Evolutionary conservation across 345 rosid species (phyloP), one percentile per base, ranked within the genome.

Genomic region (Populus pruinosa): DNA sequence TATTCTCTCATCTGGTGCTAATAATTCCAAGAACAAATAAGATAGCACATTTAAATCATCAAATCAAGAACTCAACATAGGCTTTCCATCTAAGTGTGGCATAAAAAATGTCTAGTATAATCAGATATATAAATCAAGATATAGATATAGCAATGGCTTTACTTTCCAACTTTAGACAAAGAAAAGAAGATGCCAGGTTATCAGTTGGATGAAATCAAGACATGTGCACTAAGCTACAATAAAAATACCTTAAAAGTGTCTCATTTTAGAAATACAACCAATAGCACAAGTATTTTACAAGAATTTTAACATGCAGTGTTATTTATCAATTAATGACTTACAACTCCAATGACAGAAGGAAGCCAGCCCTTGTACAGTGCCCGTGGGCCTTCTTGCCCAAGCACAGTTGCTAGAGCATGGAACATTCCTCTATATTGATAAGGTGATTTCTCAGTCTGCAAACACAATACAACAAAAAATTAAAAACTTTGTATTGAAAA

Each of bases 291-390:
- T 29, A 59, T 59, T 59, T n/a, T 59, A 59, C 5, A 7, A 23
- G 38, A 67, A 66, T 38, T 16, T 39, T 55, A 43, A 55, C 11
- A n/a, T n/a, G 35, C 27, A 41, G 13, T 6, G 23, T 29, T 62
- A 63, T 44, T 39, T 35, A 11, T 39, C 38, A 25, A 78, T 36
- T 43, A 16, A 56, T 56, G 39, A 87, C 99, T 89, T 80, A 96
- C 99, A 84, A 94, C 99, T 91, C 99, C 98, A 82, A 96, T 96
- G 61, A 96, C 97, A 49, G 98, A 96, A 69, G 98, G 99, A 79
- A 96, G 92, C 99, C 99, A 96, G 72, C 99, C 99, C 83, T 87
- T 93, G 90, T 94, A 96, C 80, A 96, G 79, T 63, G 98, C 97
- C 64, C 94, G 83, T 23, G 94, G 91, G 47, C 99, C 99, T 87